Conservation (phyloP, 345 rosid species). For the Conringia planisiliqua region DNA sequence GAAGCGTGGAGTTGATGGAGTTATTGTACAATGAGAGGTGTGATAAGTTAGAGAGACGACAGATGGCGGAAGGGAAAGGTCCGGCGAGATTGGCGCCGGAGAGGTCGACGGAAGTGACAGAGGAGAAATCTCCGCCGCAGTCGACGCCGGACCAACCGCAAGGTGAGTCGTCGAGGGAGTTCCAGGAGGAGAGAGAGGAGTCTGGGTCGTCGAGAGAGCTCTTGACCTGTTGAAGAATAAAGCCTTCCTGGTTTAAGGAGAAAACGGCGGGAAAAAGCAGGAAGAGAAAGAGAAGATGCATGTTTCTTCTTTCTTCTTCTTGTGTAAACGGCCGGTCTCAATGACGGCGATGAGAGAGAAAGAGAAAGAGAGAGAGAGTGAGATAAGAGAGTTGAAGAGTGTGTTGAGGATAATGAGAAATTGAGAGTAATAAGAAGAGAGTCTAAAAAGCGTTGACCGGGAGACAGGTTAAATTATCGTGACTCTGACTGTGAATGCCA, state of each 20-base stretch:
- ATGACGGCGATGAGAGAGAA: constrained; percentile 14
- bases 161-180: constrained; percentile 43
- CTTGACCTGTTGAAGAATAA: constrained; percentile 47
- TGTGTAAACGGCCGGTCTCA: not conserved
- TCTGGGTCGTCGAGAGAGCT: constrained; percentile 55
- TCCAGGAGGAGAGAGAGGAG: constrained; percentile 59
- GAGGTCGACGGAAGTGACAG: constrained; percentile 72
- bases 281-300: constrained; percentile 33
- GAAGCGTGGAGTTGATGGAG: constrained; percentile 62
- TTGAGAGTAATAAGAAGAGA: constrained; percentile 13
- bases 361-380: not conserved
- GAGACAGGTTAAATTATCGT: constrained; percentile 15
- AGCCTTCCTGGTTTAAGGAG: constrained; percentile 67
- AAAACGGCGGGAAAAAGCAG: constrained; percentile 22
- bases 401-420: not conserved
- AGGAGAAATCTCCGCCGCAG: constrained; percentile 39
- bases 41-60: constrained; percentile 57
- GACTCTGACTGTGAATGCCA: constrained; percentile 20
- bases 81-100: constrained; percentile 55
- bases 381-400: not conserved
- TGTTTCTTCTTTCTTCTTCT: not conserved
- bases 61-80: constrained; percentile 69
- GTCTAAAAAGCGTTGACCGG: constrained; percentile 30
- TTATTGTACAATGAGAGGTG: constrained; percentile 56
- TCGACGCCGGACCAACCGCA: constrained; percentile 59